Conservation (phyloP, 2,329 filamentous ascomycete genomes). For the Pseudopithomyces chartarum region DNA sequence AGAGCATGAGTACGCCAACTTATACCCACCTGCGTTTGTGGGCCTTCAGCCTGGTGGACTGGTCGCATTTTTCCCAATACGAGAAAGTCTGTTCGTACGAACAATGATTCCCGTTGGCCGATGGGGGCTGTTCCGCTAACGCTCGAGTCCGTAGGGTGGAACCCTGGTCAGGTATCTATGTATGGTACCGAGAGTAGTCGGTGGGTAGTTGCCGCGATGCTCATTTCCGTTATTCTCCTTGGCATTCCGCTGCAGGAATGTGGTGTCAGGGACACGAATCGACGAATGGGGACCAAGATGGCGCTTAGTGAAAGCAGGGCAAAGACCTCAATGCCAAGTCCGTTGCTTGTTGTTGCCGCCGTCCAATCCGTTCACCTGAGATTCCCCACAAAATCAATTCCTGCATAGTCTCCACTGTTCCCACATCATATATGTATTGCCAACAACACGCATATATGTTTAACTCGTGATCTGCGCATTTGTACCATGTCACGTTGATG, state of each 20-base stretch:
- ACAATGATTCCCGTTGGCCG: neutral
- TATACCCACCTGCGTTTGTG: neutral
- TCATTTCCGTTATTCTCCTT: constrained; percentile 2
- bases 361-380: neutral
- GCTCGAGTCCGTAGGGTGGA: neutral
- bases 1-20: neutral
- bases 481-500: too few relatives aligned
- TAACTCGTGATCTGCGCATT: too few relatives aligned
- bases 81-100: neutral
- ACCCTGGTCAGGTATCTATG: neutral
- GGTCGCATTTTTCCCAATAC: neutral
- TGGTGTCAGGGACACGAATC: neutral
- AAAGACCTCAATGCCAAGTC: neutral
- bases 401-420: neutral
- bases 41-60: neutral
- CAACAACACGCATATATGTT: too few relatives aligned
- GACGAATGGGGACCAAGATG: neutral
- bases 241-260: neutral
- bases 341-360: constrained; percentile 1
- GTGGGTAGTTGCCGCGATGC: neutral
- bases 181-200: neutral
- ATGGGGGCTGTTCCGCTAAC: constrained; percentile 2
- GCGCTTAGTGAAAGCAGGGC: neutral
- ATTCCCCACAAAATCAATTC: neutral
- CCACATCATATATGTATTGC: too few relatives aligned